Evolutionary conservation across 768 basidiomycete genomes (phyloP).

Genomic region (Termitomyces sp.): DNA sequence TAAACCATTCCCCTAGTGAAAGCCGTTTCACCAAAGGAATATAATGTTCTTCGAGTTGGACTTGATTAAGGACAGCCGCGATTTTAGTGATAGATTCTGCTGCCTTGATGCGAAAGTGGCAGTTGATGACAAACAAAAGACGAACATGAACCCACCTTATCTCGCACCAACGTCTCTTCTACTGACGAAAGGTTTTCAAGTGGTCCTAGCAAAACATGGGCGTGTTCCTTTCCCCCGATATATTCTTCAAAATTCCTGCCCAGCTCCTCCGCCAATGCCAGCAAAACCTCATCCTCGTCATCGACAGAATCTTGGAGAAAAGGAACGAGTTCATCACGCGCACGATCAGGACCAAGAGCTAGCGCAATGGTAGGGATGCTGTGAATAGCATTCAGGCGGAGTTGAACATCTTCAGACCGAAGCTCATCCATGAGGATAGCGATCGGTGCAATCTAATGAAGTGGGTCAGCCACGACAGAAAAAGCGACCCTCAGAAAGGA

Average conservation of each 20-base stretch:
- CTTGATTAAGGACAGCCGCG: slow-evolving; percentile 67
- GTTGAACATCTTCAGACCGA: slow-evolving; percentile 94
- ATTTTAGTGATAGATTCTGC: slow-evolving; percentile 95
- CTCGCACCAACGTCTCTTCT: slow-evolving; percentile 96
- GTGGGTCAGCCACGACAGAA: slow-evolving; percentile 7
- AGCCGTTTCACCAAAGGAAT: slow-evolving; percentile 89
- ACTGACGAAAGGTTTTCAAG: slow-evolving; percentile 95
- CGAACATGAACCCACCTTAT: slow-evolving; percentile 65
- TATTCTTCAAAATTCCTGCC: slow-evolving; percentile 93
- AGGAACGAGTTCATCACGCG: slow-evolving; percentile 91
- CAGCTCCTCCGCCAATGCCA: slow-evolving; percentile 93
- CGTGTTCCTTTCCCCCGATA: slow-evolving; percentile 84
- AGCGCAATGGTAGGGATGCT: slow-evolving; percentile 97
- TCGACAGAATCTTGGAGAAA: slow-evolving; percentile 99
- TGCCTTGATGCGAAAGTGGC: slow-evolving; percentile 50
- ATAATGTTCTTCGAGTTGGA: slow-evolving; percentile 85
- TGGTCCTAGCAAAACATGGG: slow-evolving; percentile 85
- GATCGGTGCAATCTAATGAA: slow-evolving; percentile 80
- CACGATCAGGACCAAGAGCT: slow-evolving; percentile 92
- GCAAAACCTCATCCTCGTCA: slow-evolving; percentile 96
- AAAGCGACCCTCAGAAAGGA: slow-evolving; percentile 18
- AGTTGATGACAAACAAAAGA: slow-evolving; percentile 5
- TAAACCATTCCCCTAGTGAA: slow-evolving; percentile 97
- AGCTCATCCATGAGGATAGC: slow-evolving; percentile 98
- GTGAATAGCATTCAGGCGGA: slow-evolving; percentile 95